phyloP scores from a whole-genome alignment of 2,329 filamentous ascomycete genomes.

The Coniochaeta ligniaria region DNA sequence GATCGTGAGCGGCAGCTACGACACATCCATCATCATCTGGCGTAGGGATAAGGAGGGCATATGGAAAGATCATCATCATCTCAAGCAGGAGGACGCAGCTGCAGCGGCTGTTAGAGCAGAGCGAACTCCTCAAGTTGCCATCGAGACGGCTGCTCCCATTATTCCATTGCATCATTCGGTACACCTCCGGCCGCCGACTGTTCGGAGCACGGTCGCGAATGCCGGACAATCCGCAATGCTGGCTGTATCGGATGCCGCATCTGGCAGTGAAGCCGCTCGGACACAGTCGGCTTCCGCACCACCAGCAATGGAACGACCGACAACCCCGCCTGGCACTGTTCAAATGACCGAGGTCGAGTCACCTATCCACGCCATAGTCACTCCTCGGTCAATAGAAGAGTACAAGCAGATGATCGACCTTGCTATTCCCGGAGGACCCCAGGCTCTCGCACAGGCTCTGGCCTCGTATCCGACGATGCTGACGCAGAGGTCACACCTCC shows the following conservation, averaged over 20 bases:
- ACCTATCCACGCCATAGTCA: slow-evolving; percentile 22
- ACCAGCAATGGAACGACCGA: slow-evolving; percentile 3
- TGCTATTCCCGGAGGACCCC: slow-evolving; percentile 41
- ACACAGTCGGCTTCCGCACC: slow-evolving; percentile 8
- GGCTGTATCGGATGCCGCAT: neutral
- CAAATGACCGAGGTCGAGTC: slow-evolving; percentile 21
- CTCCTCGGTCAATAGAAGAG: slow-evolving; percentile 28
- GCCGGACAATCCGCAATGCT: neutral
- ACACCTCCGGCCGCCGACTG: neutral
- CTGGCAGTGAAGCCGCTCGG: slow-evolving; percentile 4
- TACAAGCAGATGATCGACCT: slow-evolving; percentile 47
- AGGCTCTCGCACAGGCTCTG: slow-evolving; percentile 37
- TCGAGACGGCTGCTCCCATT: neutral
- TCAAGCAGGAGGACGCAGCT: slow-evolving; percentile 66
- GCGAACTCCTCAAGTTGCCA: neutral
- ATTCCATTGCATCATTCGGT: slow-evolving; percentile 11
- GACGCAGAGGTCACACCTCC: slow-evolving; percentile 38
- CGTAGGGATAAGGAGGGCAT: slow-evolving; percentile 75
- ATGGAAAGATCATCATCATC: slow-evolving; percentile 71
- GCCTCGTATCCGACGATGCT: slow-evolving; percentile 40
- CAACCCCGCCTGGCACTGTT: slow-evolving; percentile 7
- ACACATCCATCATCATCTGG: slow-evolving; percentile 95
- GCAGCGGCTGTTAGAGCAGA: neutral
- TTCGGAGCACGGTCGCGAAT: neutral
- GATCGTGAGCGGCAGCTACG: slow-evolving; percentile 97